A percentile compares a stretch with the other conserved stretches of the same genome.
Conservation (phyloP, 192 early-diverging fungal genomes). For the Pilaira anomala region DNA sequence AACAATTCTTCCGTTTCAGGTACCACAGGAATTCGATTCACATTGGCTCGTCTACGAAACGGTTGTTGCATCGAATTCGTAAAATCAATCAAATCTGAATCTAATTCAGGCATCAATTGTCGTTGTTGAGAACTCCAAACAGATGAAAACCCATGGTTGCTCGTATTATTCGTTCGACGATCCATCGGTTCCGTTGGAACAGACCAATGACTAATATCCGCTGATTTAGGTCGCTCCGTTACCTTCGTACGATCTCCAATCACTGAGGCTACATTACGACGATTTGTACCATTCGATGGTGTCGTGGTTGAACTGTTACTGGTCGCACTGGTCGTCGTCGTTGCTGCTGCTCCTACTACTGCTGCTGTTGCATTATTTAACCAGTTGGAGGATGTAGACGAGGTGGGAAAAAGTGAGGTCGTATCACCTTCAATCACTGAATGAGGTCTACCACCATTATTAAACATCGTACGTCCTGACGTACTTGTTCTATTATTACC, state of each 20-base stretch:
- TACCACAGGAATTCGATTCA: constrained; percentile 10
- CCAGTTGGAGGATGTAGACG: background rate
- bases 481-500: background rate
- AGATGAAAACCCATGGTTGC: constrained; percentile 5
- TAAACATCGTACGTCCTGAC: constrained; percentile 19
- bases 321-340: too few relatives aligned
- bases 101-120: background rate
- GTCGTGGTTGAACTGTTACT: too few relatives aligned
- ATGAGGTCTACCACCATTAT: constrained; percentile 23
- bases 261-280: background rate
- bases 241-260: constrained; percentile 29
- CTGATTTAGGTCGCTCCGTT: constrained; percentile 23
- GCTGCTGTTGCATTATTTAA: background rate
- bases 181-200: constrained; percentile 17
- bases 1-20: constrained; percentile 10
- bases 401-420: constrained; percentile 7
- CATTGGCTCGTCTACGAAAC: background rate
- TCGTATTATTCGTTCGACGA: constrained; percentile 3
- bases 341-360: too few relatives aligned
- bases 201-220: constrained; percentile 28
- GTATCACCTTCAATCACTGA: constrained; percentile 36
- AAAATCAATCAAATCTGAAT: constrained; percentile 15
- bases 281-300: background rate
- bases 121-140: constrained; percentile 1
- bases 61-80: constrained; percentile 13